Percentiles rank a stretch among this genome's conserved stretches.
Evolutionary conservation across 2,329 filamentous ascomycete genomes (phyloP).

Genomic region (Raffaelea arxii): DNA sequence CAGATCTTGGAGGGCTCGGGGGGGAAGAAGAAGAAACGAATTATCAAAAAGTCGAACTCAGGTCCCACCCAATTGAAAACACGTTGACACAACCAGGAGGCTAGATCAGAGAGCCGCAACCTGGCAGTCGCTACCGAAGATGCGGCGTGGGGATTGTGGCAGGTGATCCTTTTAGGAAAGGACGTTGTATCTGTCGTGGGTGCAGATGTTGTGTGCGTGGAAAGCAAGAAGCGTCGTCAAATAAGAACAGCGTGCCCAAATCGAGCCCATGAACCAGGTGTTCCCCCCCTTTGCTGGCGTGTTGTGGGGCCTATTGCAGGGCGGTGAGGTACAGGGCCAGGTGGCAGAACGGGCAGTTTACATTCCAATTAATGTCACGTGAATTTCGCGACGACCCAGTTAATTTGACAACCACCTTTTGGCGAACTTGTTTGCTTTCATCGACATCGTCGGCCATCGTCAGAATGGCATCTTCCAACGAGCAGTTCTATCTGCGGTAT

Average conservation of each 20-base stretch:
- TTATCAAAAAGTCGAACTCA: no score
- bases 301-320: slow-evolving; percentile 2
- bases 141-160: neutral
- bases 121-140: slow-evolving; percentile 3
- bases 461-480: slow-evolving; percentile 52
- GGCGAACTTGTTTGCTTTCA: no score
- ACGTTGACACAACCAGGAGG: neutral
- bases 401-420: no score
- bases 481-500: slow-evolving; percentile 93
- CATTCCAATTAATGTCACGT: slow-evolving; percentile 6
- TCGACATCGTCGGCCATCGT: no score
- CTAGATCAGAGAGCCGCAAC: slow-evolving; percentile 1
- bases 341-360: slow-evolving; percentile 10
- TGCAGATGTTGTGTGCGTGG: no score
- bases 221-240: neutral
- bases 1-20: neutral
- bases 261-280: slow-evolving; percentile 7
- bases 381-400: neutral
- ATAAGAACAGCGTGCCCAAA: slow-evolving; percentile 14
- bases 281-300: slow-evolving; percentile 10
- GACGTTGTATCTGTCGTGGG: slow-evolving; percentile 1
- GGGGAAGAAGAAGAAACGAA: neutral
- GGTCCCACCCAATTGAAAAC: neutral
- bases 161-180: neutral
- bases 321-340: slow-evolving; percentile 12